Evolutionary conservation across 1,284 basidiomycete genomes (phyloP).

Genomic region (Apiotrichum sp.): DNA sequence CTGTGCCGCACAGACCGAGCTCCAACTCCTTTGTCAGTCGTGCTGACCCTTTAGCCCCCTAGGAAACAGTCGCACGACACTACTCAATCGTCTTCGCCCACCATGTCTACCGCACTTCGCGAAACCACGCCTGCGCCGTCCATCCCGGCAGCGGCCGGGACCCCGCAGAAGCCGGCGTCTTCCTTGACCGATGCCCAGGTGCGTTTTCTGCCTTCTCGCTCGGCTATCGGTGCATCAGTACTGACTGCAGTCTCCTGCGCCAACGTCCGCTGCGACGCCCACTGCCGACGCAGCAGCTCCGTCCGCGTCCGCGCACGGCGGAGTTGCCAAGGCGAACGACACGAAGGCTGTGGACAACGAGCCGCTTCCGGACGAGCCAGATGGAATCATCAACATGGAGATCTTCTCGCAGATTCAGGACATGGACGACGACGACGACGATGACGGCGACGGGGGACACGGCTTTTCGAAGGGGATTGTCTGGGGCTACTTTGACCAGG

Average conservation of each 20-base stretch:
- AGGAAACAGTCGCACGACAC: too few species aligned
- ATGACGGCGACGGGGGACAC: conserved; percentile 48
- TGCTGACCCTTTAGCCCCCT: too few species aligned
- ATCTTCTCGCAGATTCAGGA: conserved; percentile 81
- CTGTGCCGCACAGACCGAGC: too few species aligned
- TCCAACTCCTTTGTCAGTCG: too few species aligned
- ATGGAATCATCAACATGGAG: conserved; percentile 62
- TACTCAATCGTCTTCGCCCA: neutral
- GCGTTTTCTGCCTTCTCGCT: too few species aligned
- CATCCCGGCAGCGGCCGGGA: neutral
- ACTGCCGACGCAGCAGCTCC: neutral
- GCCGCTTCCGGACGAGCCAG: conserved; percentile 20
- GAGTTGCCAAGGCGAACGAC: neutral
- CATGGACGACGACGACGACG: conserved; percentile 68
- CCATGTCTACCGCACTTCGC: neutral
- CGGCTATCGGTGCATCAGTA: neutral
- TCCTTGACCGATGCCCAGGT: too few species aligned
- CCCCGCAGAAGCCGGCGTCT: neutral
- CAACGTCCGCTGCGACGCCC: neutral
- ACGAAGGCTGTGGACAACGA: neutral
- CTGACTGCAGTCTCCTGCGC: neutral
- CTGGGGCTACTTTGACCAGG: conserved; percentile 72
- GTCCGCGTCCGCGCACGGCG: neutral
- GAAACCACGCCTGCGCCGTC: neutral
- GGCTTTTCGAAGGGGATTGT: conserved; percentile 76